Evolutionary conservation across 148 eudicot species (phyloP), one percentile per base, ranked within the genome.

Genomic region (Suaeda aralocaspica): DNA sequence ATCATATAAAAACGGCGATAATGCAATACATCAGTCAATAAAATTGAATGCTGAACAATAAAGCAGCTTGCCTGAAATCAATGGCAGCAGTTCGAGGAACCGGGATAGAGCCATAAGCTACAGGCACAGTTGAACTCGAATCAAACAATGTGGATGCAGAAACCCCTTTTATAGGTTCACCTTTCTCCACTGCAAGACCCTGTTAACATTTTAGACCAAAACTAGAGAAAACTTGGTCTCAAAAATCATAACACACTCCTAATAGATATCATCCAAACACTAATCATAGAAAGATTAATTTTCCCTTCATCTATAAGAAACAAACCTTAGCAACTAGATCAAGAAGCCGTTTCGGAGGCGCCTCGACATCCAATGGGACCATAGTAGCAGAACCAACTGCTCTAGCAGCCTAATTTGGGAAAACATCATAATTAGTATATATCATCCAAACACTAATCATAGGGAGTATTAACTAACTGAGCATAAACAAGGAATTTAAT

Each of bases 151-250:
- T 39, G 46, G 82, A 80, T 55, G 93, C 80, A 77, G 96, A 74
- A 57, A 87, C 74, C 60, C 90, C 97, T 75, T 82, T 84, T 61
- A 78, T 71, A 25, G 83, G 84, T 72, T 91, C 95, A 72, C 89
- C 92, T 77, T 85, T 91, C 80, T 91, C 97, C 77, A 83, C 92
- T 84, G 95, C 97, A 81, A 91, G 90, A 82, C 95, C 97, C 97
- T 91, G 92, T 78, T 76, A 65, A 78, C 81, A 76, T 67, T 71
- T 85, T 74, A 84, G 79, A 41, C 25, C 22, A 71, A 59, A 30
- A 65, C 64, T 52, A 64, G 30, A 22, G 9, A 28, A 41, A 61
- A 6, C 8, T 22, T n/a, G 6, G 6, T 30, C 30, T 13, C 25
- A 63, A 41, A 13, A 12, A 41, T 41, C 50, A 63, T 24, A 45